Evolutionary conservation across 768 basidiomycete species (phyloP).

Genomic region (Boletus subparvulus): DNA sequence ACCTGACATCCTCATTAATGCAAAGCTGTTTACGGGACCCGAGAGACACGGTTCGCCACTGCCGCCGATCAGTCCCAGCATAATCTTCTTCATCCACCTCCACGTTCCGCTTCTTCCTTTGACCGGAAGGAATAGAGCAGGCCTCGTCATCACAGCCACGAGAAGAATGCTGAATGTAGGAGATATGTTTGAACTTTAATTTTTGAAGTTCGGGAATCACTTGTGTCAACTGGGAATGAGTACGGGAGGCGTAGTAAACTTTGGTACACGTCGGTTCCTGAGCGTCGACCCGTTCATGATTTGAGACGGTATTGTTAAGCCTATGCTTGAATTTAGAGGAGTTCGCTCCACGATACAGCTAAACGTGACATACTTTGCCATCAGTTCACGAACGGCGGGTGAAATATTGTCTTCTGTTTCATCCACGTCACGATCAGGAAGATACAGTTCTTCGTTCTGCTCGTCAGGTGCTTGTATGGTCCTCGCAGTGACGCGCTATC

Average conservation of each 20-base stretch:
- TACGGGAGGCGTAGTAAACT: conserved; percentile 93
- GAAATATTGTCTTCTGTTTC: conserved; percentile 60
- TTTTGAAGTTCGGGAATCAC: conserved; percentile 81
- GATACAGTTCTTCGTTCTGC: conserved; percentile 64
- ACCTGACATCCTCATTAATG: conserved; percentile 78
- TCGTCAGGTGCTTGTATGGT: conserved; percentile 25
- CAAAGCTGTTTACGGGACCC: conserved; percentile 91
- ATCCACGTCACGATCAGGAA: conserved; percentile 55
- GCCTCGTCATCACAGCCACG: neutral
- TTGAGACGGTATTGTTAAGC: conserved; percentile 11
- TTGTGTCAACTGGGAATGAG: conserved; percentile 94
- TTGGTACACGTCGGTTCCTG: conserved; percentile 68
- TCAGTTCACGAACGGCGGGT: conserved; percentile 73
- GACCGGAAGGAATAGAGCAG: neutral
- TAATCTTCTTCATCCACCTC: conserved; percentile 23
- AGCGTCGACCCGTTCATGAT: conserved; percentile 8
- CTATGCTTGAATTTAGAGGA: conserved; percentile 10
- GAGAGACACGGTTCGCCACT: conserved; percentile 72
- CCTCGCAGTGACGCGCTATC: conserved; percentile 24
- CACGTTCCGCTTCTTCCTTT: conserved; percentile 20
- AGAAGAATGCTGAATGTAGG: conserved; percentile 17
- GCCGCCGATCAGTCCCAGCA: conserved; percentile 27
- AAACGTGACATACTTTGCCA: conserved; percentile 61
- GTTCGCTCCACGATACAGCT: neutral
- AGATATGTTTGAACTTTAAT: conserved; percentile 51